Evolutionary conservation across 2,329 filamentous ascomycete genomes (phyloP), one percentile per base, ranked within the genome.

Genomic region (Chaetomium globosum): DNA sequence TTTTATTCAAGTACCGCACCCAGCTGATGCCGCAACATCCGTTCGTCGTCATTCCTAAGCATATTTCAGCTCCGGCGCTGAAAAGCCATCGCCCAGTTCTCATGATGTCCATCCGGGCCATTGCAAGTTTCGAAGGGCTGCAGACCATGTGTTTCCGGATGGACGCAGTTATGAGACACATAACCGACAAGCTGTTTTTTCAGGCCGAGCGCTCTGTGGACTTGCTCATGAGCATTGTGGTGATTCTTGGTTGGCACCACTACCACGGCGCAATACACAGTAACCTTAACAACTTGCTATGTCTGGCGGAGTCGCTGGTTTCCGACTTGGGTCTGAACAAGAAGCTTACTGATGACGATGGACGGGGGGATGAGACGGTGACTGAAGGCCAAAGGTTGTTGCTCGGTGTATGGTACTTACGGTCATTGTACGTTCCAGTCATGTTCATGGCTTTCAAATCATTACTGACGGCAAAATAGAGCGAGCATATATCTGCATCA

Each of bases 401-500:
- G 0, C 75, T 84, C 0, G 84, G 82, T 0, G 80, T 82, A 1
- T 87, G 83, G 80, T 86, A 84, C 65, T 67, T 86, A 33, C 80
- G 77, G 16, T 85, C 82, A 10, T 78, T 79, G 83, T 86, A 75
- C 71, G 81, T 74, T 19, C 16, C 1, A 57, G 10, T 26, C 3
- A 39, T 9, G 6, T 21, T 13, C 10, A 4, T 31, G 2, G 2
- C 23, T 30, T 4, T 1, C 16, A 10, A n/a, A 33, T 7, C 12
- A 36, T 3, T 4, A 26, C 56, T 61, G 21, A 63, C 51, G 8
- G 46, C 12, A 36, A 30, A 21, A 1, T 53, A 67, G 65, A 23
- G 62, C 59, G 3, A 62, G 59, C 6, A 67, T 67, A 59, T 55
- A 67, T n/a, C 55, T 82, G 67, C 73, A 80, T 58, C 76, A 79